phyloP scores from a whole-genome alignment of 2,329 filamentous ascomycete species.

The Fusarium vanettenii region DNA sequence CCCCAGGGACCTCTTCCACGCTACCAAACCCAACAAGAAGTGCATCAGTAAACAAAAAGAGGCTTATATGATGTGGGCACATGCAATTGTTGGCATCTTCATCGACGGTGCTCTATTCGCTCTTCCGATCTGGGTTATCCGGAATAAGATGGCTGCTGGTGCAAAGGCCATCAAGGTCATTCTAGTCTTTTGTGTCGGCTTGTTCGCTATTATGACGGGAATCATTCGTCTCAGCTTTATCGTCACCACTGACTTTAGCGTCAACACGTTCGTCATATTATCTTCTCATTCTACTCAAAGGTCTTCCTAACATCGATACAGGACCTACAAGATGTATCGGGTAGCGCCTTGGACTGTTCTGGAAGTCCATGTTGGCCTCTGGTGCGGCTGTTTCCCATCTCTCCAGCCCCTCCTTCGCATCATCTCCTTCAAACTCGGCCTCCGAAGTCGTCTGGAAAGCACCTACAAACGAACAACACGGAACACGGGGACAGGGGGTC shows the following conservation, averaged over 20 bases:
- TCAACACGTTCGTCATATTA: conserved; percentile 46
- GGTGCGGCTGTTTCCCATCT: conserved; percentile 55
- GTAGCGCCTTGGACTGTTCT: conserved; percentile 54
- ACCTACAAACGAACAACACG: conserved; percentile 34
- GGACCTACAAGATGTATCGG: conserved; percentile 52
- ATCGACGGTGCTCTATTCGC: conserved; percentile 50
- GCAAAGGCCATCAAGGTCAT: conserved; percentile 49
- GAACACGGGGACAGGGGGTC: conserved; percentile 14
- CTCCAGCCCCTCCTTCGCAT: conserved; percentile 52
- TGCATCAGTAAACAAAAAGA: conserved; percentile 32
- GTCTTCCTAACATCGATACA: conserved; percentile 7
- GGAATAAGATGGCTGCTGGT: conserved; percentile 50
- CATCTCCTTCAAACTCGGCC: conserved; percentile 28
- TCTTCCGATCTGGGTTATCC: conserved; percentile 53
- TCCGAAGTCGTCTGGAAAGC: conserved; percentile 25
- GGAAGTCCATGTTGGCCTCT: conserved; percentile 56
- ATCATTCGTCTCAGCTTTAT: conserved; percentile 52
- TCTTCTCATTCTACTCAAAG: background rate
- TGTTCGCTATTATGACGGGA: conserved; percentile 52
- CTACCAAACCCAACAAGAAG: conserved; percentile 17
- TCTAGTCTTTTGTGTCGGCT: conserved; percentile 53
- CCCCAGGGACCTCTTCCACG: conserved; percentile 35
- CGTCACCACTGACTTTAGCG: conserved; percentile 42
- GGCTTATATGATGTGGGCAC: conserved; percentile 47
- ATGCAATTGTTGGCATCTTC: background rate